phyloP scores from a whole-genome alignment of 1,139 yeast species.

The Fermentozyma sake region DNA sequence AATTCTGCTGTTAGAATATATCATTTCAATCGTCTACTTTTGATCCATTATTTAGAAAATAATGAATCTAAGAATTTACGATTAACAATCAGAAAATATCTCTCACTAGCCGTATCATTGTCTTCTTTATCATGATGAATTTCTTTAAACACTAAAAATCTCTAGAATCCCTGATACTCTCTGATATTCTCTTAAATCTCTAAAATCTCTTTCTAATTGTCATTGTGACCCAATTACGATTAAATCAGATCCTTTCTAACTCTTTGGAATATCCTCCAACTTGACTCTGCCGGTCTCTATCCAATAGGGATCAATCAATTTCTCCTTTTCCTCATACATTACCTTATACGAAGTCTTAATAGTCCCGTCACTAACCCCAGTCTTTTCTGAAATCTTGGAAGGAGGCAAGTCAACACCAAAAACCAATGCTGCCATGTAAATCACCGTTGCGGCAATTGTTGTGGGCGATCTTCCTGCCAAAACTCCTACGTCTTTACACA shows the following conservation, averaged over 20 bases:
- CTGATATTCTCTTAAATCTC: no score
- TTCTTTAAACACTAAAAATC: no score
- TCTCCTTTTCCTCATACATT: conserved; percentile 68
- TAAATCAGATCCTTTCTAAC: conserved; percentile 8
- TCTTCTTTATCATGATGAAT: no score
- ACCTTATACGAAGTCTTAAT: conserved; percentile 89
- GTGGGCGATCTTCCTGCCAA: conserved; percentile 96
- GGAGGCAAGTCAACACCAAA: conserved; percentile 73
- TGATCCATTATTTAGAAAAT: no score
- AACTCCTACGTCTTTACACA: conserved; percentile 87
- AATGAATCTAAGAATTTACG: no score
- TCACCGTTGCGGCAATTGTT: conserved; percentile 96
- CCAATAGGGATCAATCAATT: conserved; percentile 79
- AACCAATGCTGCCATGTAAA: conserved; percentile 83
- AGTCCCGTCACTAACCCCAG: conserved; percentile 98
- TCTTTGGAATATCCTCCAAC: conserved; percentile 56
- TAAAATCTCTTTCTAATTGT: no score
- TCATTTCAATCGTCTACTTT: no score
- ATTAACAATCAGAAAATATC: no score
- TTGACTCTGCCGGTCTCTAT: conserved; percentile 65
- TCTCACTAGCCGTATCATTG: no score
- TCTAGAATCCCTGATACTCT: no score
- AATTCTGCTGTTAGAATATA: no score
- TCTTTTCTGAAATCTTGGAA: conserved; percentile 79
- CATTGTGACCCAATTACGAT: conserved; percentile 1